Evolutionary conservation across 257 asterid species (phyloP).

Genomic region (Plantago major): DNA sequence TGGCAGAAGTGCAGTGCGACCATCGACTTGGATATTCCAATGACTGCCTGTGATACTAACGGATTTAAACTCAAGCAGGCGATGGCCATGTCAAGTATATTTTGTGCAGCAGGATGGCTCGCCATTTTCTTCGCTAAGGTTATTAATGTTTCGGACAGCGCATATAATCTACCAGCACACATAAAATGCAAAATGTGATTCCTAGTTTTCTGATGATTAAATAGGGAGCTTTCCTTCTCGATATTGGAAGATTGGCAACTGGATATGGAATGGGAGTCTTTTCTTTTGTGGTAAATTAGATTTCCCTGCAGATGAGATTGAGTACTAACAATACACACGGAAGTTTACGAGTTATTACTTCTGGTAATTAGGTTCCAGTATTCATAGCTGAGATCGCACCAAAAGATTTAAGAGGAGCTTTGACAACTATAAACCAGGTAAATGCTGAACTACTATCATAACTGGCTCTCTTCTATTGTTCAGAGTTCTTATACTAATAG

Average conservation of each 20-base stretch:
- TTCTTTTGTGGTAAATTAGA: constrained; percentile 62
- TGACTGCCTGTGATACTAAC: constrained; percentile 9
- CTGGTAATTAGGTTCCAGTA: constrained; percentile 60
- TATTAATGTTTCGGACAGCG: background rate
- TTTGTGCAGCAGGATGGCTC: constrained; percentile 85
- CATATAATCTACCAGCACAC: constrained; percentile 1
- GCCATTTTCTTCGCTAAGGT: constrained; percentile 87
- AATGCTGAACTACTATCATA: background rate
- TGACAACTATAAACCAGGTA: constrained; percentile 88
- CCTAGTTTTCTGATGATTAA: constrained; percentile 10
- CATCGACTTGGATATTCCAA: background rate
- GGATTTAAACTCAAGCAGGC: constrained; percentile 51
- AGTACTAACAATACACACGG: background rate
- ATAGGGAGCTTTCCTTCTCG: constrained; percentile 56
- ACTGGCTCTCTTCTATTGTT: no score
- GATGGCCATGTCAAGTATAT: constrained; percentile 67
- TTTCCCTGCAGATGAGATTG: background rate
- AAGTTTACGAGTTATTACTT: background rate
- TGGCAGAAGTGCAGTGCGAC: no score
- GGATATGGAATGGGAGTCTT: constrained; percentile 98
- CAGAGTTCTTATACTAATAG: background rate
- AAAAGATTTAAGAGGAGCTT: constrained; percentile 75
- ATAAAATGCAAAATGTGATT: constrained; percentile 17
- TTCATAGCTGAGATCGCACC: constrained; percentile 93
- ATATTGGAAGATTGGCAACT: constrained; percentile 79